Evolutionary conservation across 1,284 basidiomycete species (phyloP).

Genomic region (Ceratobasidium sp.): DNA sequence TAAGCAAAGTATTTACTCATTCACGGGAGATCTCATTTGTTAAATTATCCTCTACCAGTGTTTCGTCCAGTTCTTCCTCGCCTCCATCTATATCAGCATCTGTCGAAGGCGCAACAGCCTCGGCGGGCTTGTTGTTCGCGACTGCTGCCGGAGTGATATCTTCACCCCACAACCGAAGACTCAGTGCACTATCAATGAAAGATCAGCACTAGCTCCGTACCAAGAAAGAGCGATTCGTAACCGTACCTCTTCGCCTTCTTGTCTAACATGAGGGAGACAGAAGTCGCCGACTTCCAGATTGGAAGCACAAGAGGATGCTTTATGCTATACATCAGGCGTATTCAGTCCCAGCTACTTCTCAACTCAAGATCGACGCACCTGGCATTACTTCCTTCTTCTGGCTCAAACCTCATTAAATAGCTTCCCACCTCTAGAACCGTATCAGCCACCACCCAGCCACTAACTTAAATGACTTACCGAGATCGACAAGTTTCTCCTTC

Average conservation of each 20-base stretch:
- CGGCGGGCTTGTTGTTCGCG: not conserved
- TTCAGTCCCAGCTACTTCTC: constrained; percentile 2
- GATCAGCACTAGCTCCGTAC: not conserved
- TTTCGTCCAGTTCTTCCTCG: too few species aligned
- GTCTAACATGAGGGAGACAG: constrained; percentile 90
- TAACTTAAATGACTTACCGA: not conserved
- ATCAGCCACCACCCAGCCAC: constrained; percentile 44
- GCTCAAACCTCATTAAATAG: constrained; percentile 77
- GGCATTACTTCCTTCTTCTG: constrained; percentile 67
- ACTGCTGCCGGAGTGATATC: constrained; percentile 69
- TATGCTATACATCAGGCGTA: constrained; percentile 63
- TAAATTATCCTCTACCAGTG: too few species aligned
- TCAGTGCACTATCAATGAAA: constrained; percentile 71
- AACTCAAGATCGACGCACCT: constrained; percentile 61
- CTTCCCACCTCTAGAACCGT: constrained; percentile 72
- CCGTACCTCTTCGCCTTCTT: constrained; percentile 91
- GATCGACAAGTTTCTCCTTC: constrained; percentile 61
- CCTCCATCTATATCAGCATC: too few species aligned
- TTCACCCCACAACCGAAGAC: constrained; percentile 81
- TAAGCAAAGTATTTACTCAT: too few species aligned
- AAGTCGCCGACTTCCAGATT: constrained; percentile 91
- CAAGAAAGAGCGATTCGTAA: too few species aligned
- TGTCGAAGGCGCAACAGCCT: not conserved
- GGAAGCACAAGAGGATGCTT: constrained; percentile 84
- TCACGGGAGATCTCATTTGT: too few species aligned